These are phyloP conservation scores for Tylopilus sp. DNA, from an alignment of 768 basidiomycete species.

Conservation along the genomic window DNA sequence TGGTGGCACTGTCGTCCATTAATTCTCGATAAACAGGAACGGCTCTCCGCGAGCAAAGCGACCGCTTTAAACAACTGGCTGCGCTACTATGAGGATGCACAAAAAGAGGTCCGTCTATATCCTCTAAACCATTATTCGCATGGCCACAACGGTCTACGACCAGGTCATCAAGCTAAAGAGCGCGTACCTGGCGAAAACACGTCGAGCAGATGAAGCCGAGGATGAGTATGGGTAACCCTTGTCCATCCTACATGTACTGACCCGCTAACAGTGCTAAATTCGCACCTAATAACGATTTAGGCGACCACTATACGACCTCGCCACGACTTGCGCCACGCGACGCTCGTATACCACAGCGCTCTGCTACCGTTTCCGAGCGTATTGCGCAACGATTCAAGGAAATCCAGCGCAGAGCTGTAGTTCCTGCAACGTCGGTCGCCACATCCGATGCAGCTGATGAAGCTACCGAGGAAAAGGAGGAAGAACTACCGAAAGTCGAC, in stretches of 20 bases:
- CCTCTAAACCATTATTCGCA: background rate
- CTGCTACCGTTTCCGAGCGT: conserved; percentile 82
- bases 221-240: conserved; percentile 69
- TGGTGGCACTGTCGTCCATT: conserved; percentile 8
- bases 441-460: conserved; percentile 22
- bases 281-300: conserved; percentile 61
- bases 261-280: conserved; percentile 68
- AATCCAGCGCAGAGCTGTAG: conserved; percentile 57
- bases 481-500: conserved; percentile 56
- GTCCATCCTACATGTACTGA: conserved; percentile 1
- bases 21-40: conserved; percentile 42
- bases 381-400: conserved; percentile 81
- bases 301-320: conserved; percentile 81
- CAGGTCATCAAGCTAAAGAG: conserved; percentile 66
- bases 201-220: conserved; percentile 87
- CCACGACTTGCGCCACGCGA: conserved; percentile 63
- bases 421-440: conserved; percentile 28
- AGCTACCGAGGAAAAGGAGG: conserved; percentile 31
- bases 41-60: conserved; percentile 55
- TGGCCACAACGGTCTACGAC: conserved; percentile 7
- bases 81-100: conserved; percentile 64
- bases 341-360: conserved; percentile 52
- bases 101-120: conserved; percentile 50
- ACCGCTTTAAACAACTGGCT: conserved; percentile 66
- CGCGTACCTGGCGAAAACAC: conserved; percentile 71